Evolutionary conservation across 495 filamentous ascomycete species (phyloP), one percentile per base, ranked within the genome.

Genomic region (Amphirosellinia nigrospora): DNA sequence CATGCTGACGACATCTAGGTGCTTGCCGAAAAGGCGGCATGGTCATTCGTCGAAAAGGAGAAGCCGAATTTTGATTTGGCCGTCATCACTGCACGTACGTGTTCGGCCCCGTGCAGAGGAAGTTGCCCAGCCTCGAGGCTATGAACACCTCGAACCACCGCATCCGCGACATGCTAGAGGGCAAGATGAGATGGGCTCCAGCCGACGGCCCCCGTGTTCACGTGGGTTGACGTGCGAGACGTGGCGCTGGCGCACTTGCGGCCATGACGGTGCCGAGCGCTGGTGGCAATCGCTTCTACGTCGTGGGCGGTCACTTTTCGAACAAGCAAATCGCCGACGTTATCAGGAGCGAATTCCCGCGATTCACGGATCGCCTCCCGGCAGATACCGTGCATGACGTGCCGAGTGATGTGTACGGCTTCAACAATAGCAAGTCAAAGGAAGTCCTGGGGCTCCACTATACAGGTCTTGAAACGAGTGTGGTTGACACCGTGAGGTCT

Each of bases 131-230:
- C 9, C 73, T 79, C 1, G 71, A 70, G 15, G 64, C 43, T 2
- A 70, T 86, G 46, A 85, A 86, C 74, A 82, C 81, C 4, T 85
- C 84, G n/a, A 86, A 86, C 70, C 77, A 78, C 10, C 77, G 82
- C 32, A 79, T 86, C 67, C 73, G 71, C 26, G 81, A 84, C 68
- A 71, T 83, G 38, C 45, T 84, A 7, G 73, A 36, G 19, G 83
- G 82, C 6, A 72, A 72, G 38, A 74, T 76, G 77, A 68, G 43
- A 53, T 2, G 75, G 56, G 0, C 74, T 84, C 16, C 56, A 45
- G 1, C 77, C 81, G 1, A 83, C 80, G 4, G 75, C 77, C 0
- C 83, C 82, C 0, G 82, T 84, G 0, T 86, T 85, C 23, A 74
- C 69, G 36, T 72, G 64, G 59, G 68, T 64, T 55, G 84, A 86